Evolutionary conservation across 176 grass and related monocot species (phyloP).

Genomic region (Bothriochloa decipiens): DNA sequence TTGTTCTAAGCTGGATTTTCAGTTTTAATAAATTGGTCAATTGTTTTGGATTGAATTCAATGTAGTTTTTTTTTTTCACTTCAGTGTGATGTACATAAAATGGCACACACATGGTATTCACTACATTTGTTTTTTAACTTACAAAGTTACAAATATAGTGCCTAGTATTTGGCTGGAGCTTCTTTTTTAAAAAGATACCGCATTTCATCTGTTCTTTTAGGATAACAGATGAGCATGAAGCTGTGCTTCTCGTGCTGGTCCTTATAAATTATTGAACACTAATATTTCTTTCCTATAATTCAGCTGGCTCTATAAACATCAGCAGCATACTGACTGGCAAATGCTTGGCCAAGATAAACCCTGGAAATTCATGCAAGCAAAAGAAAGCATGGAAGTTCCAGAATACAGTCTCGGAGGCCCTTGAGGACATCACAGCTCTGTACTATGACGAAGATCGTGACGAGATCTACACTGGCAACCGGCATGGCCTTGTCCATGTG

Average conservation of each 20-base stretch:
- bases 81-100: neutral
- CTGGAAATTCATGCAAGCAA: slow-evolving; percentile 45
- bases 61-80: neutral
- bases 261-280: neutral
- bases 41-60: too few relatives aligned
- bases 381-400: slow-evolving; percentile 59
- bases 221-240: neutral
- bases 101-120: neutral
- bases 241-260: neutral
- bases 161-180: neutral
- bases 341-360: slow-evolving; percentile 79
- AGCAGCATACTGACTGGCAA: slow-evolving; percentile 94
- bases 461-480: slow-evolving; percentile 88
- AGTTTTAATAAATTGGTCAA: neutral
- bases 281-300: slow-evolving; percentile 1
- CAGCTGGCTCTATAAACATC: slow-evolving; percentile 90
- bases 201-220: neutral
- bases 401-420: slow-evolving; percentile 68
- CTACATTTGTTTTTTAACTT: too few relatives aligned
- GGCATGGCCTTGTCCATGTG: slow-evolving; percentile 86
- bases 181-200: neutral
- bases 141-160: neutral
- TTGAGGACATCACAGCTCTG: slow-evolving; percentile 87
- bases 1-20: neutral
- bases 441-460: slow-evolving; percentile 91